A percentile compares a stretch with the other conserved stretches of the same genome.
Conservation (phyloP, 768 basidiomycete species). For the Leccinum disarticulatum region DNA sequence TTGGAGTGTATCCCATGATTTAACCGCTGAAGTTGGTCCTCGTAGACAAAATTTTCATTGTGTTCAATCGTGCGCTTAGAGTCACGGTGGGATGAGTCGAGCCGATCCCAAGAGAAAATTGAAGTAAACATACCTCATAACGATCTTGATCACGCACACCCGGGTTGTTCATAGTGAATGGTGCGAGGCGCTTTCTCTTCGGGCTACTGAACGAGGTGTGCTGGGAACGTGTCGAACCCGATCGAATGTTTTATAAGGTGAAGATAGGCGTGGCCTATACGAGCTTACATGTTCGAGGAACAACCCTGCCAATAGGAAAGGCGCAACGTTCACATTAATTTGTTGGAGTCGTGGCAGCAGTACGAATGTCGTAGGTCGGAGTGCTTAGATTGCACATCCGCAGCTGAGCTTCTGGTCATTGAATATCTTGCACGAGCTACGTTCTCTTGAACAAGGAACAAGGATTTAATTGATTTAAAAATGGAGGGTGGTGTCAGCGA, state of each 20-base stretch:
- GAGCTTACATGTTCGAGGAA: slow-evolving; percentile 1
- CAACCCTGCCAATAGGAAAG: neutral
- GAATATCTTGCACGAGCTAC: no score
- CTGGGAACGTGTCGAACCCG: neutral
- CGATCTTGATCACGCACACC: neutral
- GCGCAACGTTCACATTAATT: neutral
- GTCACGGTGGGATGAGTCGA: neutral
- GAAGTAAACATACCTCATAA: neutral
- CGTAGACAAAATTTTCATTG: neutral
- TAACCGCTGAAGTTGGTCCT: slow-evolving; percentile 1
- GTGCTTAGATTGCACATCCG: no score
- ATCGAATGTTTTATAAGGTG: slow-evolving; percentile 7
- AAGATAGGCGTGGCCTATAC: neutral
- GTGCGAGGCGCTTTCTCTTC: neutral
- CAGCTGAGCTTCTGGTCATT: no score
- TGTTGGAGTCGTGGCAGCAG: neutral
- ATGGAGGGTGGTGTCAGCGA: no score
- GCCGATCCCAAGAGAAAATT: neutral
- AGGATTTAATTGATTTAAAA: no score
- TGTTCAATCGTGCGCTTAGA: slow-evolving; percentile 1
- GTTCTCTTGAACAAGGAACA: no score
- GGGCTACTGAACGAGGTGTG: neutral
- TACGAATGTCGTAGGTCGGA: neutral
- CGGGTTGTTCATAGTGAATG: neutral
- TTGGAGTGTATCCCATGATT: slow-evolving; percentile 3